A percentile compares a stretch with the other conserved stretches of the same genome.
phyloP scores from a whole-genome alignment of 768 basidiomycete species.

The Mycena vitilis region DNA sequence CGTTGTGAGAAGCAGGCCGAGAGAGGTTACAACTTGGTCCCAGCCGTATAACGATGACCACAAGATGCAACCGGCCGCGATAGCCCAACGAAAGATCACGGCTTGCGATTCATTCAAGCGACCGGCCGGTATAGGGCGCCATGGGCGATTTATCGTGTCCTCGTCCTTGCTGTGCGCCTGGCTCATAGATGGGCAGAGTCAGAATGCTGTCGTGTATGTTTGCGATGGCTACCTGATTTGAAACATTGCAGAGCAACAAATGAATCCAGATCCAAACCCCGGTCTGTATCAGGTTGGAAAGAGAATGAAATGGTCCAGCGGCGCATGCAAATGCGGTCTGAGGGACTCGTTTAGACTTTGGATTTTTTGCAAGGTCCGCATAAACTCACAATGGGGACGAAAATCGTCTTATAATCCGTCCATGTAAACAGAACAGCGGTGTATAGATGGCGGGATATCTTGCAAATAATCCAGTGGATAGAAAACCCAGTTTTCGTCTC shows the following conservation, averaged over 20 bases:
- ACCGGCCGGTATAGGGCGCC: background rate
- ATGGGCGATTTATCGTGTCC: background rate
- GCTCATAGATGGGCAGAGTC: background rate
- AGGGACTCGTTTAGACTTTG: background rate
- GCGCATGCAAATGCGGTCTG: background rate
- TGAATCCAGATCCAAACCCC: background rate
- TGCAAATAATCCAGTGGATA: too few species aligned
- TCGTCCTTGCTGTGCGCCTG: background rate
- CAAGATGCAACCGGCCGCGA: background rate
- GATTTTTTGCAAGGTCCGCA: background rate
- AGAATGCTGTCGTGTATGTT: too few species aligned
- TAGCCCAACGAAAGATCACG: background rate
- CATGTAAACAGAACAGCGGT: background rate
- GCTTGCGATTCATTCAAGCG: background rate
- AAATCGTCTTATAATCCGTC: conserved; percentile 8
- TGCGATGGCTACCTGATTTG: too few species aligned
- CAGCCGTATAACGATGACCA: background rate
- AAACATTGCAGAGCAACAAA: background rate
- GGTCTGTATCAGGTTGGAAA: background rate
- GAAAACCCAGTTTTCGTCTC: too few species aligned
- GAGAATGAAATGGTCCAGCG: conserved; percentile 2
- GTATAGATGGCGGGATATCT: too few species aligned
- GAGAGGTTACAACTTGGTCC: background rate
- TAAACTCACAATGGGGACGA: background rate
- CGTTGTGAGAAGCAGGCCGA: background rate